Conservation (phyloP, 2,329 filamentous ascomycete genomes). For the Colletotrichum simmondsii region DNA sequence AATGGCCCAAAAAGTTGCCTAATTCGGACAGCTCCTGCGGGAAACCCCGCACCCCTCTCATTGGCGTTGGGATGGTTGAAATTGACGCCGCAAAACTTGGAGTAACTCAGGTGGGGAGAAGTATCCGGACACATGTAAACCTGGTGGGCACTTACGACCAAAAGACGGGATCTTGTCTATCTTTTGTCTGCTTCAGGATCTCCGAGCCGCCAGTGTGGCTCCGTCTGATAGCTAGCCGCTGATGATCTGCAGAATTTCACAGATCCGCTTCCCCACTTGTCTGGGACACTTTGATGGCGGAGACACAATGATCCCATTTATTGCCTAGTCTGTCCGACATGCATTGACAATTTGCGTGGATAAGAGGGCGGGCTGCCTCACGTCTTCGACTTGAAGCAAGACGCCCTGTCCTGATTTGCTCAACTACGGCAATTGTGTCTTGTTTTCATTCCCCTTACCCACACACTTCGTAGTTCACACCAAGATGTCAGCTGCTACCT, state of each 20-base stretch:
- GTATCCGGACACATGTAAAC: not conserved
- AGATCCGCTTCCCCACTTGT: not conserved
- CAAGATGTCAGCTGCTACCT: slow-evolving; percentile 33
- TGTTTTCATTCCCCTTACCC: not conserved
- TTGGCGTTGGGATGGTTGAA: not conserved
- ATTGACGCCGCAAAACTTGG: no score
- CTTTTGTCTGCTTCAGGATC: slow-evolving; percentile 1
- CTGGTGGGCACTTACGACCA: not conserved
- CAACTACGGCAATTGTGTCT: not conserved
- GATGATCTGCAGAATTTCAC: not conserved
- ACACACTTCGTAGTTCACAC: not conserved
- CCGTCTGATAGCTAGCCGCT: not conserved
- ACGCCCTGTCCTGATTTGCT: not conserved
- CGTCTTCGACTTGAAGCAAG: not conserved
- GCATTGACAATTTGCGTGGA: not conserved
- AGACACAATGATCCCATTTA: not conserved
- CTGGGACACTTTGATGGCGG: not conserved
- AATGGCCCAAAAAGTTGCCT: slow-evolving; percentile 11
- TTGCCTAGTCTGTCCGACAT: not conserved
- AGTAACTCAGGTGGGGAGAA: no score
- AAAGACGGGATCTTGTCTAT: not conserved
- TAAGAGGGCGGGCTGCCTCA: not conserved
- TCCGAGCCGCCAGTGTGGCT: not conserved
- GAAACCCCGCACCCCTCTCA: not conserved
- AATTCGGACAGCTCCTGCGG: not conserved